Conservation (phyloP, 345 rosid genomes). For the Ceriops tagal region DNA sequence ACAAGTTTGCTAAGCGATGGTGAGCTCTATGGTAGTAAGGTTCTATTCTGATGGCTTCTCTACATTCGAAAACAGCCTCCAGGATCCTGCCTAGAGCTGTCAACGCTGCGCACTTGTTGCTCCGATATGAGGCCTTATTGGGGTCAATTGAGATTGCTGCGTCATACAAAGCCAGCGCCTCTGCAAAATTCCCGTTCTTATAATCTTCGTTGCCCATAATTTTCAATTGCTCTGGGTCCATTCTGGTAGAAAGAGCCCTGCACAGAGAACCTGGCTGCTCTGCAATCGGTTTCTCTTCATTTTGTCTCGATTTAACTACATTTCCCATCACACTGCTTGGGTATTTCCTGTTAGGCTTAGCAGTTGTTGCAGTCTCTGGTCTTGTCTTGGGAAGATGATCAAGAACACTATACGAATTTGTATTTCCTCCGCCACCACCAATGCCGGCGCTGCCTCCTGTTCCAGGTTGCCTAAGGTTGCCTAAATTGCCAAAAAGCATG, state of each 20-base stretch:
- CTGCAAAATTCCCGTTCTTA: constrained; percentile 83
- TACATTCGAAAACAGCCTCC: constrained; percentile 85
- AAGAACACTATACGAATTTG: constrained; percentile 16
- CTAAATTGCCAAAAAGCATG: constrained; percentile 69
- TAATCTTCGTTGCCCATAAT: constrained; percentile 97
- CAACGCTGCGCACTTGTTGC: constrained; percentile 90
- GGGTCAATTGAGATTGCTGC: constrained; percentile 94
- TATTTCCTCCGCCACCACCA: constrained; percentile 25
- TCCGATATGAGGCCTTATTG: constrained; percentile 76
- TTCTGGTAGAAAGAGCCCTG: constrained; percentile 78
- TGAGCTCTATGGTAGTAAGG: constrained; percentile 92
- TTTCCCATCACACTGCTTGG: constrained; percentile 47
- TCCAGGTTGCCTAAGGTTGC: constrained; percentile 16
- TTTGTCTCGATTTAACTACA: constrained; percentile 39
- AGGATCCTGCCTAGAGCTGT: constrained; percentile 78
- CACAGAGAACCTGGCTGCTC: constrained; percentile 55
- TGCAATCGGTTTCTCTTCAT: constrained; percentile 17
- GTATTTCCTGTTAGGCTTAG: constrained; percentile 27
- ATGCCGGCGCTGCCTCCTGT: too few species aligned
- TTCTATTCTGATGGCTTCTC: constrained; percentile 86
- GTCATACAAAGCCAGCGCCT: constrained; percentile 83
- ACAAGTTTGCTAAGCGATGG: constrained; percentile 76
- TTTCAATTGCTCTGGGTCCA: constrained; percentile 92
- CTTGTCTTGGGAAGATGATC: constrained; percentile 24
- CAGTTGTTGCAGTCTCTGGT: constrained; percentile 10